Evolutionary conservation across 2,329 filamentous ascomycete species (phyloP).

Genomic region (Trichoderma harzianum): DNA sequence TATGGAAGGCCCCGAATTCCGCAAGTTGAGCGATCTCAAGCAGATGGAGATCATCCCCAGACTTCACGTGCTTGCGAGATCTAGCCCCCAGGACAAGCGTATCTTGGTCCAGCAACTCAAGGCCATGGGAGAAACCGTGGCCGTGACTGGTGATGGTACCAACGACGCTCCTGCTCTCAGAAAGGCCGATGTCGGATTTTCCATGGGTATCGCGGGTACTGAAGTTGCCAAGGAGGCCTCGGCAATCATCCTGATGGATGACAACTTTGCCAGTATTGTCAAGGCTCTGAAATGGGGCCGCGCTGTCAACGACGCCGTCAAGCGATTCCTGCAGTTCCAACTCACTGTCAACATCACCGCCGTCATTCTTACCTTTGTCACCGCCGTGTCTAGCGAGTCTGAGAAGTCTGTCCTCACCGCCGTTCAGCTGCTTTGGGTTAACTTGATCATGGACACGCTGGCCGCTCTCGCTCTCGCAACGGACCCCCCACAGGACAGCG

Average conservation of each 20-base stretch:
- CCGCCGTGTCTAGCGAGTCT: constrained; percentile 67
- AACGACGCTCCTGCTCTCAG: constrained; percentile 81
- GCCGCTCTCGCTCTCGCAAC: constrained; percentile 85
- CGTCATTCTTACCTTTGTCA: constrained; percentile 82
- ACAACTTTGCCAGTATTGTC: constrained; percentile 84
- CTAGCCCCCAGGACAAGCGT: constrained; percentile 74
- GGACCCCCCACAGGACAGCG: constrained; percentile 78
- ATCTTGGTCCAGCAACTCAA: constrained; percentile 69
- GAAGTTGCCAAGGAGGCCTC: constrained; percentile 84
- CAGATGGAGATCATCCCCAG: constrained; percentile 66
- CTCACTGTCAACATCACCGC: constrained; percentile 90
- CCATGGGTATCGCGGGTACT: constrained; percentile 80
- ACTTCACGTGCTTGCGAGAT: constrained; percentile 69
- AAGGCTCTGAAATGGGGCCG: constrained; percentile 80
- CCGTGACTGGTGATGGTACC: constrained; percentile 79
- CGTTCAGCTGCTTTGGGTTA: constrained; percentile 93
- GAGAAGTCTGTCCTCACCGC: constrained; percentile 78
- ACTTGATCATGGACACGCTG: constrained; percentile 96
- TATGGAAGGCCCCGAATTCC: constrained; percentile 76
- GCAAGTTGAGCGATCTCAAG: constrained; percentile 63
- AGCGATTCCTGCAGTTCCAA: constrained; percentile 74
- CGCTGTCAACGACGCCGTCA: constrained; percentile 73
- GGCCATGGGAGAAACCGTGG: constrained; percentile 71
- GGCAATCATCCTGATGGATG: constrained; percentile 82
- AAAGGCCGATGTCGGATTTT: constrained; percentile 78